Evolutionary conservation across 768 basidiomycete genomes (phyloP).

Genomic region (Naganishia vishniacii): DNA sequence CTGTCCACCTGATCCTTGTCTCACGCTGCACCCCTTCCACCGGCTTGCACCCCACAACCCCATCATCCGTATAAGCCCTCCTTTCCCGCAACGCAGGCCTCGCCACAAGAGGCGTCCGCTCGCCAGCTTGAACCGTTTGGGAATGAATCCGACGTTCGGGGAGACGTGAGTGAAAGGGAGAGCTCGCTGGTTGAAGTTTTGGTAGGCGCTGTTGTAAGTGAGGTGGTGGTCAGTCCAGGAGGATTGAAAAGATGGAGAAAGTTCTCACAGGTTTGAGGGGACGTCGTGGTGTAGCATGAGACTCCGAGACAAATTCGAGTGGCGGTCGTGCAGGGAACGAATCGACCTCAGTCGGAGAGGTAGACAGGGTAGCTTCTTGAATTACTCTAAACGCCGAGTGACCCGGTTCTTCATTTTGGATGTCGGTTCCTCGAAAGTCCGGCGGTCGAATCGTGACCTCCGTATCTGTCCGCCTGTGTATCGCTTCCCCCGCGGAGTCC

Average conservation of each 20-base stretch:
- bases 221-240: too few species aligned
- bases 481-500: too few species aligned
- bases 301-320: background rate
- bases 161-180: background rate
- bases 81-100: background rate
- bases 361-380: background rate
- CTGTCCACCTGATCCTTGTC: too few species aligned
- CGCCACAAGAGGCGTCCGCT: background rate
- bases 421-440: background rate
- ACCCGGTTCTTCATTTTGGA: too few species aligned
- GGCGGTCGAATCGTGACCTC: background rate
- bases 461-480: background rate
- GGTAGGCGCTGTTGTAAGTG: background rate
- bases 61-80: slow-evolving; percentile 6
- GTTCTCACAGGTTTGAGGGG: too few species aligned
- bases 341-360: slow-evolving; percentile 1
- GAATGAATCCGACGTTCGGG: slow-evolving; percentile 12
- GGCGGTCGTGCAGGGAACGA: too few species aligned
- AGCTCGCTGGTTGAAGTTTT: background rate
- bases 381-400: background rate
- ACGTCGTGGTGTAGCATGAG: background rate
- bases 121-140: background rate
- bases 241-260: too few species aligned
- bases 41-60: background rate
- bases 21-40: background rate